Evolutionary conservation across 2,329 filamentous ascomycete species (phyloP).

Genomic region (Boeremia lycopersici): DNA sequence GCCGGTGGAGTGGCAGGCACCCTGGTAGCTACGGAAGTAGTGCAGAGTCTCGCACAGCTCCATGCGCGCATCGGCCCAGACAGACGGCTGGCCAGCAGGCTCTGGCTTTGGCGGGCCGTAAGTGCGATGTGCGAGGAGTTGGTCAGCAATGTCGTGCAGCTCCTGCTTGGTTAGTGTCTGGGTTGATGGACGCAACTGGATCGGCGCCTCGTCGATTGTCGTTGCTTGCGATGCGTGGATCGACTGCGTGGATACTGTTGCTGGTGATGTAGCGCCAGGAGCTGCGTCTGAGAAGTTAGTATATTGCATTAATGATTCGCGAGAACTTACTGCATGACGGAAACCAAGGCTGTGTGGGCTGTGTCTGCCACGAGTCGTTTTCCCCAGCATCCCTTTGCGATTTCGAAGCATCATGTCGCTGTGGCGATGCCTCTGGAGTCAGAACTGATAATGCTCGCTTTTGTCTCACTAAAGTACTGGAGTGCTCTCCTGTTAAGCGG

Average conservation of each 20-base stretch:
- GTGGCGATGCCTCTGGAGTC: neutral
- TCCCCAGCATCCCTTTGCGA: neutral
- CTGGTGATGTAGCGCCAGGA: too few species aligned
- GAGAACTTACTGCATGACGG: neutral
- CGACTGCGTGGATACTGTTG: neutral
- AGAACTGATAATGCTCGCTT: neutral
- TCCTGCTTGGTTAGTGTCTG: neutral
- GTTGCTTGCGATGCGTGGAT: slow-evolving; percentile 12
- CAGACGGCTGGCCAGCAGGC: slow-evolving; percentile 51
- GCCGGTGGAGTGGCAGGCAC: slow-evolving; percentile 61
- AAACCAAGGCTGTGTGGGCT: slow-evolving; percentile 3
- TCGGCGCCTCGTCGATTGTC: slow-evolving; percentile 6
- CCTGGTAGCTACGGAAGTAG: slow-evolving; percentile 67
- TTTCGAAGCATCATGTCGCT: too few species aligned
- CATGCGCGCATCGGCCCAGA: slow-evolving; percentile 65
- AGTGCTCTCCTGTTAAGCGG: neutral
- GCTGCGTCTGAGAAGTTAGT: neutral
- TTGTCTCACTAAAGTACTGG: neutral
- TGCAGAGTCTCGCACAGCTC: slow-evolving; percentile 68
- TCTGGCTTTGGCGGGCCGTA: slow-evolving; percentile 38
- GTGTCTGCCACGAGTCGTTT: slow-evolving; percentile 4
- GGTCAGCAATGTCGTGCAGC: slow-evolving; percentile 20
- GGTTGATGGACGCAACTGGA: neutral
- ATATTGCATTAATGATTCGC: neutral
- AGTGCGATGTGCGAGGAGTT: slow-evolving; percentile 19